These are phyloP conservation scores for Leccinum angustisporum DNA, from an alignment of 1,284 basidiomycete species.

Conservation along the genomic window DNA sequence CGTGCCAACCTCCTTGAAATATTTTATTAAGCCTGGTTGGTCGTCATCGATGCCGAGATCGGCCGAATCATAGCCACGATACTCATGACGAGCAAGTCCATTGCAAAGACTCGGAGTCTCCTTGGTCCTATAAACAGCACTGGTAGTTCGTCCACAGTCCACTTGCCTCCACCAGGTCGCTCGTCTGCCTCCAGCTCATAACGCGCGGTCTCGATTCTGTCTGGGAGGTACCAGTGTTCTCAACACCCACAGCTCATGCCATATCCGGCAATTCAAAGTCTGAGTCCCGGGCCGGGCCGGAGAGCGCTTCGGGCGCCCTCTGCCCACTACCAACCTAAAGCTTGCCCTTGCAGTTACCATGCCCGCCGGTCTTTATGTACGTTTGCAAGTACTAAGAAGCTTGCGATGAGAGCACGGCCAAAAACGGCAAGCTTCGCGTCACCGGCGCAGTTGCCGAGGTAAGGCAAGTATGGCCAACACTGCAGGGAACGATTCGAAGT, in stretches of 20 bases:
- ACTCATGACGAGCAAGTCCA: conserved; percentile 85
- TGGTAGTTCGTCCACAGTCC: too few species aligned
- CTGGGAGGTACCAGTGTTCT: too few species aligned
- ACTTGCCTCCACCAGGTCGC: too few species aligned
- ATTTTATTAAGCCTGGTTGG: conserved; percentile 67
- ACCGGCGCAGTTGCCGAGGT: conserved; percentile 82
- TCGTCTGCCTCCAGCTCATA: too few species aligned
- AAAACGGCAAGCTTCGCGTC: conserved; percentile 83
- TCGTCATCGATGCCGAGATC: conserved; percentile 96
- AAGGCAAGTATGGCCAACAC: conserved; percentile 71
- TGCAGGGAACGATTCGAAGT: conserved; percentile 29
- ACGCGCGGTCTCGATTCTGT: too few species aligned
- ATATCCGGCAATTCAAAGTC: too few species aligned
- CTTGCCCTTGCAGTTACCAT: neutral
- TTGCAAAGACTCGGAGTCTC: too few species aligned
- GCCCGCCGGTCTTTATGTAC: conserved; percentile 52
- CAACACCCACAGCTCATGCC: too few species aligned
- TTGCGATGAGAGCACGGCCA: conserved; percentile 81
- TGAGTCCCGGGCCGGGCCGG: too few species aligned
- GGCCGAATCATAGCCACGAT: conserved; percentile 98
- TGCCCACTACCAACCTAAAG: neutral
- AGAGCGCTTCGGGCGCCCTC: too few species aligned
- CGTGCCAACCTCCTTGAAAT: conserved; percentile 99
- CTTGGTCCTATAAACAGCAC: too few species aligned
- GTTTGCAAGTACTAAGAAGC: conserved; percentile 81